Percentiles rank a stretch among this genome's conserved stretches.
These are phyloP conservation scores for Coemansia sp. DNA, from an alignment of 192 early-diverging fungal genomes.

Conservation along the genomic window DNA sequence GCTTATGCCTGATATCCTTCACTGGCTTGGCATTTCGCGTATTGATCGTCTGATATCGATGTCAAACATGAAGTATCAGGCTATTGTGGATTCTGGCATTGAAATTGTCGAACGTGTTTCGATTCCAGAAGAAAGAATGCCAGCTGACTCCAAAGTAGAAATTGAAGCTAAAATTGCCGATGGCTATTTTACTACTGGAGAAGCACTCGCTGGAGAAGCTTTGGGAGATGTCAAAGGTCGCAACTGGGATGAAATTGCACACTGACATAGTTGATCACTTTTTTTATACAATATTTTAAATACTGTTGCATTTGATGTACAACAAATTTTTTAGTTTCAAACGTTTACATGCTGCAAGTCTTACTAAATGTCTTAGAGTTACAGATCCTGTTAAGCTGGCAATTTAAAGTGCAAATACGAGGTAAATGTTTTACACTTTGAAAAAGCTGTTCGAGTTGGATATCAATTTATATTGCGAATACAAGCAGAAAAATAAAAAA, in stretches of 20 bases:
- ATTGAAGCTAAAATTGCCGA: constrained; percentile 96
- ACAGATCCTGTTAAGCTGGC: too few relatives aligned
- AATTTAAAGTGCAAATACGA: too few relatives aligned
- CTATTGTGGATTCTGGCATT: constrained; percentile 84
- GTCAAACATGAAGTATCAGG: constrained; percentile 92
- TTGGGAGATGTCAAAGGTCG: constrained; percentile 75
- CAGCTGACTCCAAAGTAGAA: constrained; percentile 87
- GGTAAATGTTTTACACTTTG: too few relatives aligned
- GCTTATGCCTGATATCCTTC: constrained; percentile 93
- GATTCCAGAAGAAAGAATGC: constrained; percentile 87
- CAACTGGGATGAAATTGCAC: constrained; percentile 70
- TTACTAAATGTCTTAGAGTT: too few relatives aligned
- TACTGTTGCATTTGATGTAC: background rate
- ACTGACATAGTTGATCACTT: constrained; percentile 11
- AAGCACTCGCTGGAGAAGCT: constrained; percentile 58
- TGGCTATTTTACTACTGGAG: constrained; percentile 85
- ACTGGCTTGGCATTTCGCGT: constrained; percentile 91
- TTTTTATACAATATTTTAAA: background rate
- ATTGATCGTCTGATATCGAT: constrained; percentile 91
- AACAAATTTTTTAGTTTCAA: background rate
- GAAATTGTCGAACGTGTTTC: constrained; percentile 83
- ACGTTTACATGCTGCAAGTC: too few relatives aligned
- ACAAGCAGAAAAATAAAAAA: background rate
- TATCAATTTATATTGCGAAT: too few relatives aligned
- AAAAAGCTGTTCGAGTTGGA: too few relatives aligned